These are phyloP conservation scores for Fusarium clavum DNA, from an alignment of 2,329 filamentous ascomycete genomes.

Conservation along the genomic window DNA sequence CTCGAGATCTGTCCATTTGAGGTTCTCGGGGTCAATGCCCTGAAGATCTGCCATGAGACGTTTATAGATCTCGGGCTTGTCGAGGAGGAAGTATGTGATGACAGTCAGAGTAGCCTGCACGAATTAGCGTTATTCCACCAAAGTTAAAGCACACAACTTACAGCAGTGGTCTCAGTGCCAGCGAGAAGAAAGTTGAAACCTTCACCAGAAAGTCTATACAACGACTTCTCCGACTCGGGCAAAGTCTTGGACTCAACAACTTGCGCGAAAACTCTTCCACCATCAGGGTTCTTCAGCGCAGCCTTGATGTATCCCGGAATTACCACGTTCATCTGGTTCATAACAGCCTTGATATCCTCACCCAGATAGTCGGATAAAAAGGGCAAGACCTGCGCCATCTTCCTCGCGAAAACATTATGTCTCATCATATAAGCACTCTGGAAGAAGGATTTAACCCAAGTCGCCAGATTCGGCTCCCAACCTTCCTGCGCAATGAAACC, in stretches of 20 bases:
- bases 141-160: conserved; percentile 17
- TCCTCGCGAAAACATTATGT: conserved; percentile 47
- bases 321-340: conserved; percentile 32
- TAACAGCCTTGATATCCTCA: conserved; percentile 27
- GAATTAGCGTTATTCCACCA: fast-evolving
- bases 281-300: conserved; percentile 18
- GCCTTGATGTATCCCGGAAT: conserved; percentile 25
- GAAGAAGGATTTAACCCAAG: conserved; percentile 50
- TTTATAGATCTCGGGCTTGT: conserved; percentile 48
- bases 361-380: conserved; percentile 26
- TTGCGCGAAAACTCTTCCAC: conserved; percentile 32
- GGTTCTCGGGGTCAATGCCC: conserved; percentile 43
- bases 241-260: conserved; percentile 44
- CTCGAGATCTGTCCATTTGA: conserved; percentile 50
- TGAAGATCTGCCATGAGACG: conserved; percentile 49
- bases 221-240: conserved; percentile 52
- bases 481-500: conserved; percentile 47
- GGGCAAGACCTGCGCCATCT: conserved; percentile 17
- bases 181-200: conserved; percentile 52
- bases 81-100: conserved; percentile 53
- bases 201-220: conserved; percentile 52
- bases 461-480: conserved; percentile 54
- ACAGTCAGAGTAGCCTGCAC: conserved; percentile 47
- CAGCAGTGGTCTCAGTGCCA: conserved; percentile 55
- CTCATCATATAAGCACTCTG: conserved; percentile 51